These are phyloP conservation scores for Cicer pinnatifidum DNA, from an alignment of 306 rosid genomes.

Conservation along the genomic window DNA sequence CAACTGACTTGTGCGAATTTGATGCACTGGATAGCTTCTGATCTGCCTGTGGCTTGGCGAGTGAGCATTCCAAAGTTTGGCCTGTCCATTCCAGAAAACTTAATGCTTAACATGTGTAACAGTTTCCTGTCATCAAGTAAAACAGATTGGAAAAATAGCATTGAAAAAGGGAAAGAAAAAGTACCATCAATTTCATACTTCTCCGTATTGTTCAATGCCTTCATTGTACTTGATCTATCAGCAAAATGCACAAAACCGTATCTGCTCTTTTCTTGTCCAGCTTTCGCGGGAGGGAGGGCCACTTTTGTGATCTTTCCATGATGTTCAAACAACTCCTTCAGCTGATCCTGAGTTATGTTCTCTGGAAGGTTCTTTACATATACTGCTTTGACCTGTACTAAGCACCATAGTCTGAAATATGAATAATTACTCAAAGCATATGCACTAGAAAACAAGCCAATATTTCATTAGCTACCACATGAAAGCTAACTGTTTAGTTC, in stretches of 20 bases:
- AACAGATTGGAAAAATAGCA: slow-evolving; percentile 9
- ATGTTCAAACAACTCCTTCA: slow-evolving; percentile 58
- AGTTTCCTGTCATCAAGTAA: slow-evolving; percentile 11
- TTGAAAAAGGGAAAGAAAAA: slow-evolving; percentile 27
- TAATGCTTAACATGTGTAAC: slow-evolving; percentile 14
- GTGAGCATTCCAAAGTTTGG: slow-evolving; percentile 70
- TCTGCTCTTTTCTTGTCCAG: slow-evolving; percentile 71
- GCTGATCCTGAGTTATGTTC: slow-evolving; percentile 62
- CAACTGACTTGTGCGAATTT: slow-evolving; percentile 48
- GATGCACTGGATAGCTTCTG: slow-evolving; percentile 57
- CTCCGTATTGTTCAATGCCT: slow-evolving; percentile 66
- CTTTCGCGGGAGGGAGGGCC: slow-evolving; percentile 72
- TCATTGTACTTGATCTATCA: slow-evolving; percentile 72
- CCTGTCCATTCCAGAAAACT: slow-evolving; percentile 52
- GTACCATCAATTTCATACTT: slow-evolving; percentile 74
- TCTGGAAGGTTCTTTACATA: slow-evolving; percentile 73
- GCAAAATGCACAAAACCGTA: slow-evolving; percentile 77
- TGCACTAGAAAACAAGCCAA: slow-evolving; percentile 29
- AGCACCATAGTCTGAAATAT: slow-evolving; percentile 25
- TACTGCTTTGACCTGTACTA: slow-evolving; percentile 66
- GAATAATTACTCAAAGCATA: slow-evolving; percentile 18
- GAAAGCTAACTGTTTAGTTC: slow-evolving; percentile 1
- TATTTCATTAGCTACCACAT: slow-evolving; percentile 26
- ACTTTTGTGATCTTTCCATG: slow-evolving; percentile 79
- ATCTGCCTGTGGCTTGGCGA: slow-evolving; percentile 74